These are phyloP conservation scores for Gaeumannomyces sp. DNA, from an alignment of 2,329 filamentous ascomycete species.

Conservation along the genomic window DNA sequence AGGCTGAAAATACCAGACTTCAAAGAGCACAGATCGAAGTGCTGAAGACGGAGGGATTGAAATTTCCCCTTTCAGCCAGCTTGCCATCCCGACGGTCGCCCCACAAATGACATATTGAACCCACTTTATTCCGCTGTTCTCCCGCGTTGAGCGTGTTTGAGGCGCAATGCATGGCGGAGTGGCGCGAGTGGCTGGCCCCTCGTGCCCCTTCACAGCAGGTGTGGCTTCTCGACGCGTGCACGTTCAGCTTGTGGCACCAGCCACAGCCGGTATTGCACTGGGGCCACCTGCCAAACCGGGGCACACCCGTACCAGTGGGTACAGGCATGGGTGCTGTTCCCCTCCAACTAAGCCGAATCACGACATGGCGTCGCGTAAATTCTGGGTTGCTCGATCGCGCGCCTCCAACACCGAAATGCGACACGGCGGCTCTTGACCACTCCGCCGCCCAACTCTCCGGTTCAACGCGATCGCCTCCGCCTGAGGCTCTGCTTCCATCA, in stretches of 20 bases:
- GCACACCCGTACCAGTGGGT: no score
- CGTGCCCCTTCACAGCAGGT: no score
- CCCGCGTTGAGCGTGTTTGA: no score
- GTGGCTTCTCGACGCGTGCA: no score
- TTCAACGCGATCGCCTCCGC: background rate
- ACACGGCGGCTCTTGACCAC: background rate
- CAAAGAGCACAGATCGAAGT: background rate
- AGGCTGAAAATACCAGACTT: background rate
- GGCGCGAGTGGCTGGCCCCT: no score
- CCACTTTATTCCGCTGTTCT: background rate
- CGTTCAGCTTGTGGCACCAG: background rate
- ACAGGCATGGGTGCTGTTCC: constrained; percentile 1
- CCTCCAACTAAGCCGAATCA: background rate
- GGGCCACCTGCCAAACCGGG: background rate
- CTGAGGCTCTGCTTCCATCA: background rate
- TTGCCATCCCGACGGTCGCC: no score
- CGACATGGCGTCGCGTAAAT: constrained; percentile 9
- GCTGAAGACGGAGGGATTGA: background rate
- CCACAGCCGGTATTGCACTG: background rate
- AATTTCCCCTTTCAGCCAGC: no score
- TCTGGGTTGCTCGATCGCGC: constrained; percentile 5
- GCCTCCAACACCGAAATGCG: background rate
- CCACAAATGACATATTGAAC: background rate
- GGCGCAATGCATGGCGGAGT: no score
- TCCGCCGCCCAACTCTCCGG: background rate